Evolutionary conservation across 2,329 filamentous ascomycete species (phyloP), one percentile per base, ranked within the genome.

Genomic region (Claviceps cyperi): DNA sequence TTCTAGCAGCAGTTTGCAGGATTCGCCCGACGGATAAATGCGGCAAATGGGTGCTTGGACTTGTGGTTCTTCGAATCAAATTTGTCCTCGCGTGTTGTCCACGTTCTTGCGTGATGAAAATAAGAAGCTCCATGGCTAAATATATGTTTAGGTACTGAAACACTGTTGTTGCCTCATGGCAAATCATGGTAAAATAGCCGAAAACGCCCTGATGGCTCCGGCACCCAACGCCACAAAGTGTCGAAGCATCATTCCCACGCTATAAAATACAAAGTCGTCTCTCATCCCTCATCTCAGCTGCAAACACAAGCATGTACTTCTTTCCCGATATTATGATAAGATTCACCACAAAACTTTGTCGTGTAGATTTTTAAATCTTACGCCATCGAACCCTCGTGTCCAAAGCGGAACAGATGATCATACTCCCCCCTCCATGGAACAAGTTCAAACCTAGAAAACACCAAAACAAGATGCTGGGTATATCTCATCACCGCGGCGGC

Each of bases 381-480:
- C 55, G 54, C 53, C 54, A 47, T 35, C 28, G 39, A 37, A n/a
- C 35, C 9, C 46, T 46, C 40, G 37, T 51, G 46, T 51, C 49
- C 49, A 49, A 51, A 50, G 41, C 36, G 28, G 45, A 48, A 44
- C 47, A 52, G 24, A 52, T 24, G 7, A 43, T 40, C 35, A 21
- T 21, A 48, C 13, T 41, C 19, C 39, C 43, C 36, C 36, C 11
- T 43, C 41, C 28, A 40, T 38, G 57, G 58, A 56, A 60, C 52
- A 59, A 58, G 58, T 24, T 44, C 43, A 50, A 50, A 40, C 22
- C 14, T 9, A 37, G 43, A 37, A 40, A 40, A 36, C 15, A 39
- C 21, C 22, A 37, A 46, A 45, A 51, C 8, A 35, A 46, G 45
- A 44, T 48, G 35, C 54, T 60, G 63, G 63, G 62, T 65, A 65